These are phyloP conservation scores for Zancudomyces culisetae DNA, from an alignment of 371 early-diverging fungal species.

Conservation along the genomic window DNA sequence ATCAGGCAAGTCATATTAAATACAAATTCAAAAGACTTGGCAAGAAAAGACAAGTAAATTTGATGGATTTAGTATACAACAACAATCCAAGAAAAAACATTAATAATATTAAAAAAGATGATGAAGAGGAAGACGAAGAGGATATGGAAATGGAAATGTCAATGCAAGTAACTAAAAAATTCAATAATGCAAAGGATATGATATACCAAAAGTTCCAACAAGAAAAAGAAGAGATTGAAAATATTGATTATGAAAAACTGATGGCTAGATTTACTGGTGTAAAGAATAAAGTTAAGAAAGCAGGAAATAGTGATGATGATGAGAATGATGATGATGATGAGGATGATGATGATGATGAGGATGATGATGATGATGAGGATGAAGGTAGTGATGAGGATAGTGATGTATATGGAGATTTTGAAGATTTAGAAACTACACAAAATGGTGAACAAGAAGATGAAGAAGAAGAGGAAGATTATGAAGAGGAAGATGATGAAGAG, in stretches of 20 bases:
- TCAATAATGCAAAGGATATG: no score
- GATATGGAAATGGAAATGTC: background rate
- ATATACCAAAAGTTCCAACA: background rate
- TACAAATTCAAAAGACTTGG: conserved; percentile 17
- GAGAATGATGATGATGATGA: background rate
- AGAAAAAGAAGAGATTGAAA: background rate
- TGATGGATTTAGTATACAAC: conserved; percentile 70
- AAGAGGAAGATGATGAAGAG: conserved; percentile 16
- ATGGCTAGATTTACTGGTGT: background rate
- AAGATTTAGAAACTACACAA: conserved; percentile 11
- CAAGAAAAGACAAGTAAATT: conserved; percentile 40
- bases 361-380: conserved; percentile 24
- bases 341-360: conserved; percentile 7
- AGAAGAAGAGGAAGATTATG: conserved; percentile 10
- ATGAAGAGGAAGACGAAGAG: conserved; percentile 15
- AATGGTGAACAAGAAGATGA: conserved; percentile 7
- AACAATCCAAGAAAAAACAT: no score
- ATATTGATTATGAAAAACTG: background rate
- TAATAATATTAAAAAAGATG: conserved; percentile 22
- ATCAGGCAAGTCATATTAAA: conserved; percentile 10
- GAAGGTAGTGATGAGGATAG: conserved; percentile 10
- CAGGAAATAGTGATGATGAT: background rate
- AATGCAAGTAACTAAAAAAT: no score
- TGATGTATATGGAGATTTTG: conserved; percentile 11
- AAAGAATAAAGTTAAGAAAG: background rate